phyloP scores from a whole-genome alignment of 176 grass and related monocot genomes.

The Secale cereale region DNA sequence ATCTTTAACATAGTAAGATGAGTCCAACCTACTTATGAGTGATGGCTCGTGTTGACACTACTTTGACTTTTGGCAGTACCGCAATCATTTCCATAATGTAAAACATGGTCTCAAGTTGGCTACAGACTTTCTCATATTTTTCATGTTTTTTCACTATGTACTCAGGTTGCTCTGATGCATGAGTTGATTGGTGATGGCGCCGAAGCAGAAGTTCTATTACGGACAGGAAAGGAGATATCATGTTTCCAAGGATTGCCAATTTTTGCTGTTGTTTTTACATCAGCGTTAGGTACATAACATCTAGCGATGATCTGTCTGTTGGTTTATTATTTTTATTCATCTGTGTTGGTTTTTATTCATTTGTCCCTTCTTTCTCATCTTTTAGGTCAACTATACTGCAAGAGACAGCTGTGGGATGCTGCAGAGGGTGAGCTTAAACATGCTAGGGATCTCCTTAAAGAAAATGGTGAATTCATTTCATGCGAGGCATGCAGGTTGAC shows the following conservation, averaged over 20 bases:
- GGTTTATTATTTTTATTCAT: slow-evolving; percentile 7
- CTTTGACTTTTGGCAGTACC: neutral
- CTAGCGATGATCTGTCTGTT: neutral
- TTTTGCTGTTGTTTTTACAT: slow-evolving; percentile 67
- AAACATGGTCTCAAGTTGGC: neutral
- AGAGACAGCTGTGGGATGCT: slow-evolving; percentile 56
- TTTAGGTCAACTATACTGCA: slow-evolving; percentile 79
- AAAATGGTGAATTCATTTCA: slow-evolving; percentile 47
- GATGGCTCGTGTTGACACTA: slow-evolving; percentile 1
- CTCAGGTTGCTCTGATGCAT: slow-evolving; percentile 61
- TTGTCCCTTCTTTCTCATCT: slow-evolving; percentile 6
- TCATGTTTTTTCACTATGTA: neutral
- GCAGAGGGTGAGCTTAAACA: slow-evolving; percentile 54
- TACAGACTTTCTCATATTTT: neutral
- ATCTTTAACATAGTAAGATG: neutral
- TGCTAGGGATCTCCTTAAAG: slow-evolving; percentile 49
- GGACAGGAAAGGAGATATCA: slow-evolving; percentile 72
- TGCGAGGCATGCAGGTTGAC: slow-evolving; percentile 54
- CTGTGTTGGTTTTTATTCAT: neutral
- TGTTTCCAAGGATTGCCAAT: slow-evolving; percentile 40
- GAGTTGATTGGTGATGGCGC: slow-evolving; percentile 70
- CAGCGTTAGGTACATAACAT: slow-evolving; percentile 50
- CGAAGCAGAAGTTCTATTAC: slow-evolving; percentile 77
- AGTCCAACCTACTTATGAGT: slow-evolving; percentile 1
- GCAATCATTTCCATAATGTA: neutral